These are phyloP conservation scores for Dalbergia cochinchinensis DNA, from an alignment of 306 rosid genomes.

Conservation along the genomic window DNA sequence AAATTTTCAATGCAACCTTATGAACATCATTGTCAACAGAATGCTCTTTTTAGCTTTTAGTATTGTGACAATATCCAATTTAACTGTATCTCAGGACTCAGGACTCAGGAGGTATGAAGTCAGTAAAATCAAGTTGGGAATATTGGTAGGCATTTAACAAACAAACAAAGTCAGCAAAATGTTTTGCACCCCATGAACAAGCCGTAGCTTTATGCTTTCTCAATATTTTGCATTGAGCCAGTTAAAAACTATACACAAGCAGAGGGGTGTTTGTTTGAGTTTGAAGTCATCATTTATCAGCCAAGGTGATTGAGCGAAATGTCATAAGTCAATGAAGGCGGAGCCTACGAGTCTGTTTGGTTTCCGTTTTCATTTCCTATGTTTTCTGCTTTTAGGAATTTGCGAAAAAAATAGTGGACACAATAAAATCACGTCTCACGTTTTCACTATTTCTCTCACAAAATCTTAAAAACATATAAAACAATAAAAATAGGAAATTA, in stretches of 20 bases:
- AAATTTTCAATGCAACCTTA: constrained; percentile 9
- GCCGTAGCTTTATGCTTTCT: constrained; percentile 2
- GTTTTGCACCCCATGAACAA: constrained; percentile 12
- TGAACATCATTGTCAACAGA: neutral
- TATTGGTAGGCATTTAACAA: constrained; percentile 22
- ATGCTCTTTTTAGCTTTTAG: constrained; percentile 23
- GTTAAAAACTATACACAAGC: constrained; percentile 5
- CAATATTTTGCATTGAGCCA: constrained; percentile 13
- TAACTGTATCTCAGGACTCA: neutral
- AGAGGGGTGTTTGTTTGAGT: neutral
- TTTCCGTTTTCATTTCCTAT: no score
- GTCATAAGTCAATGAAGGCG: neutral
- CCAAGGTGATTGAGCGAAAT: neutral
- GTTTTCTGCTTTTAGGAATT: no score
- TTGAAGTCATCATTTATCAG: no score
- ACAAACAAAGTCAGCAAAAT: constrained; percentile 13
- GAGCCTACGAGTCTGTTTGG: neutral
- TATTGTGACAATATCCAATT: constrained; percentile 20
- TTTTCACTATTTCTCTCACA: no score
- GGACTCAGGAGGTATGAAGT: neutral
- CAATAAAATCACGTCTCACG: no score
- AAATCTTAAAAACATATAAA: no score
- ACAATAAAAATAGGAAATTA: neutral
- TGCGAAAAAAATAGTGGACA: no score
- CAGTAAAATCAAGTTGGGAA: neutral